phyloP scores from a whole-genome alignment of 176 grass and related monocot species.

The Lolium rigidum region DNA sequence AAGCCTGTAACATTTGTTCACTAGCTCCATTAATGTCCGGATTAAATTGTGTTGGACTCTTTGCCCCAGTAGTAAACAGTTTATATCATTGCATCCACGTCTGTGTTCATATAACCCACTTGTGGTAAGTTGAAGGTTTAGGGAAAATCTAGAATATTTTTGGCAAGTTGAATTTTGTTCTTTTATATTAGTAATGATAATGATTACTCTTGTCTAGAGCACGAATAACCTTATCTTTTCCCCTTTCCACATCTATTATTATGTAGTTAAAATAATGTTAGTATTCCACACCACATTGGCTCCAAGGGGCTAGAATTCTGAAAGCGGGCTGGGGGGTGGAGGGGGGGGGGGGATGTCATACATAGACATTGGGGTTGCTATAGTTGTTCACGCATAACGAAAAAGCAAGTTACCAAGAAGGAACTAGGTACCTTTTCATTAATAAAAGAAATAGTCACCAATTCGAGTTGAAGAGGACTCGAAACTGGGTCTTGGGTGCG shows the following conservation, averaged over 20 bases:
- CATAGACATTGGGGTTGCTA: constrained; percentile 15
- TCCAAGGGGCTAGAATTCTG: neutral
- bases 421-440: neutral
- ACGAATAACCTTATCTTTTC: neutral
- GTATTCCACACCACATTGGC: constrained; percentile 1
- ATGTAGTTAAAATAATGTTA: constrained; percentile 2
- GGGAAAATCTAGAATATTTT: constrained; percentile 13
- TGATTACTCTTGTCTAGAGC: neutral
- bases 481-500: neutral
- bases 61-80: constrained; percentile 17
- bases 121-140: constrained; percentile 4
- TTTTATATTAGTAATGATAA: neutral
- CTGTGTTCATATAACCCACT: neutral
- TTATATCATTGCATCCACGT: neutral
- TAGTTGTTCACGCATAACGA: too few species aligned
- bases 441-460: neutral
- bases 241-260: constrained; percentile 1
- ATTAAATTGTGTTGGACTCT: neutral
- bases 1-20: constrained; percentile 21
- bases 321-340: neutral
- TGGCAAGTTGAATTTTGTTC: neutral
- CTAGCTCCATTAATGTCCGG: neutral
- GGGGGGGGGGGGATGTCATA: too few species aligned
- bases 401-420: neutral
- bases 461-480: neutral